Conservation (phyloP, 2,329 filamentous ascomycete genomes). For the Pezizomycotina sp. region DNA sequence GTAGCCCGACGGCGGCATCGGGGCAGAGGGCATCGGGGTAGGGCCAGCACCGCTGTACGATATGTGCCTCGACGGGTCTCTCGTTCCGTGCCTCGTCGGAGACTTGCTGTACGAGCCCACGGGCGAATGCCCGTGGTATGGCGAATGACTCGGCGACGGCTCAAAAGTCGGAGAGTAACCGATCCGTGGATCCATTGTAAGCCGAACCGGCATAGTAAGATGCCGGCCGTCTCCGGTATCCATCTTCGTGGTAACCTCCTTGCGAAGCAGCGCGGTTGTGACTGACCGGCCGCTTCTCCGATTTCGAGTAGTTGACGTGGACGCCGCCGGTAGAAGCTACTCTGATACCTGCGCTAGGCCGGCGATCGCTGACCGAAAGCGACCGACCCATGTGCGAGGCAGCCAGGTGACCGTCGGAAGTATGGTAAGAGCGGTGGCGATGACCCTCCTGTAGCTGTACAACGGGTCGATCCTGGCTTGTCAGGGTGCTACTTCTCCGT, state of each 20-base stretch:
- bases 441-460: conserved; percentile 17
- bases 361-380: conserved; percentile 10
- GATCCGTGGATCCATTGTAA: conserved; percentile 15
- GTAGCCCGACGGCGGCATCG: conserved; percentile 11
- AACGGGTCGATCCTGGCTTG: conserved; percentile 16
- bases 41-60: too few relatives aligned
- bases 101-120: conserved; percentile 18
- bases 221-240: conserved; percentile 9
- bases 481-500: conserved; percentile 12
- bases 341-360: conserved; percentile 5
- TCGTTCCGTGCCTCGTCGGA: conserved; percentile 11
- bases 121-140: conserved; percentile 11
- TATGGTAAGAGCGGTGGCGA: conserved; percentile 15
- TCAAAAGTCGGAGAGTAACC: conserved; percentile 14
- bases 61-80: conserved; percentile 10
- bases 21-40: conserved; percentile 14
- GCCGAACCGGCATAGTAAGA: conserved; percentile 14
- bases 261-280: conserved; percentile 11
- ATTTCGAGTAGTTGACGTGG: conserved; percentile 6
- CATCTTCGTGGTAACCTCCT: conserved; percentile 12
- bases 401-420: conserved; percentile 9
- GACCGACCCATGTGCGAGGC: conserved; percentile 12
- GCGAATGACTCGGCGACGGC: conserved; percentile 10
- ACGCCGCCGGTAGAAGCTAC: conserved; percentile 11
- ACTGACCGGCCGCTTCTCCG: conserved; percentile 12